Conservation (phyloP, 768 basidiomycete species). For the Scleroderma citrinum region DNA sequence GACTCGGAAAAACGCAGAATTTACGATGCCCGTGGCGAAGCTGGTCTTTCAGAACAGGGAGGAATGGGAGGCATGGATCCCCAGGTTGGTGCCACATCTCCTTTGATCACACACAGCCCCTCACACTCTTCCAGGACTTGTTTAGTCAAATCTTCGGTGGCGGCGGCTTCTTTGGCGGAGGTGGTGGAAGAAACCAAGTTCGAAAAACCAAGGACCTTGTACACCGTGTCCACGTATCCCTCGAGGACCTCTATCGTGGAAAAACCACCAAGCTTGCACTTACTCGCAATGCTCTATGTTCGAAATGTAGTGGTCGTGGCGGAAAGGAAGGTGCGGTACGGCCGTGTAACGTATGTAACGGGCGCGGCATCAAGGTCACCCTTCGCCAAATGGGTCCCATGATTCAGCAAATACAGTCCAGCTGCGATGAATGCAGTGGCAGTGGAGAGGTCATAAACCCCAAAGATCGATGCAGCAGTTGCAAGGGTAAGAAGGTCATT, state of each 20-base stretch:
- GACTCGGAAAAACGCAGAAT: constrained; percentile 75
- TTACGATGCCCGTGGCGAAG: constrained; percentile 92
- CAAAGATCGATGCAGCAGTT: constrained; percentile 87
- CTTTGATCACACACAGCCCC: not conserved
- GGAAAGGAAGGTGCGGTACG: constrained; percentile 96
- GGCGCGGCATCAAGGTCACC: constrained; percentile 86
- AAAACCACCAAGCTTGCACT: constrained; percentile 97
- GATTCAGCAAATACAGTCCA: constrained; percentile 98
- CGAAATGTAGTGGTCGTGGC: constrained; percentile 92
- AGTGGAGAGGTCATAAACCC: constrained; percentile 92
- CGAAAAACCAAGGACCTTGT: constrained; percentile 98
- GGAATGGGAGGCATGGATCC: constrained; percentile 97
- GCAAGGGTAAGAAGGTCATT: constrained; percentile 92
- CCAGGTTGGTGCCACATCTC: constrained; percentile 46
- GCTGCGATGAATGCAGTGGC: constrained; percentile 89
- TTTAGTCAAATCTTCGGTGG: constrained; percentile 96
- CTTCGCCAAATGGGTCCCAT: constrained; percentile 98
- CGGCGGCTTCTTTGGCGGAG: constrained; percentile 69
- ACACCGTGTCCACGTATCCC: constrained; percentile 91
- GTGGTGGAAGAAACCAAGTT: constrained; percentile 61
- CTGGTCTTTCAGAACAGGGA: constrained; percentile 79
- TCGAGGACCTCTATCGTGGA: constrained; percentile 98
- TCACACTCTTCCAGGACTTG: constrained; percentile 56
- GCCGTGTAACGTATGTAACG: constrained; percentile 69
- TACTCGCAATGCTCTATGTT: constrained; percentile 90